phyloP scores from a whole-genome alignment of 768 basidiomycete genomes.

The Pleurotus djamor region DNA sequence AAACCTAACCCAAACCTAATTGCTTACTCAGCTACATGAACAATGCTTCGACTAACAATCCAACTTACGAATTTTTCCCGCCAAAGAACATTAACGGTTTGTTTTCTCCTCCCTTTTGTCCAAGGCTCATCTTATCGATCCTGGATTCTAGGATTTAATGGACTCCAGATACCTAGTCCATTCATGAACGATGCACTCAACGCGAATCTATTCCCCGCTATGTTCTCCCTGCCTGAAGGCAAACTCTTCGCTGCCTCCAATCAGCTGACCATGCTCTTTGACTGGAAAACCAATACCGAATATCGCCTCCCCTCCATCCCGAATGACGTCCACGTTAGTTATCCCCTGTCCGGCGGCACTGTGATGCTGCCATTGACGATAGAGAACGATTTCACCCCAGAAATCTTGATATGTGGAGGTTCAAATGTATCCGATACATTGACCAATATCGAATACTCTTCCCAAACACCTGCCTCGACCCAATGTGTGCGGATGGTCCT shows the following conservation, averaged over 20 bases:
- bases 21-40: background rate
- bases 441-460: slow-evolving; percentile 22
- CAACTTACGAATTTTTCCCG: background rate
- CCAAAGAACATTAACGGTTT: background rate
- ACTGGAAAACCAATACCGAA: slow-evolving; percentile 35
- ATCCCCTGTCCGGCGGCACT: slow-evolving; percentile 34
- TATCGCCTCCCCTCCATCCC: slow-evolving; percentile 37
- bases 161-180: slow-evolving; percentile 13
- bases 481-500: slow-evolving; percentile 42
- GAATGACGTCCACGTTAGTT: slow-evolving; percentile 39
- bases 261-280: slow-evolving; percentile 38
- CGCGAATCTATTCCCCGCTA: slow-evolving; percentile 18
- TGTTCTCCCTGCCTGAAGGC: slow-evolving; percentile 37
- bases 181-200: slow-evolving; percentile 12
- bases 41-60: slow-evolving; percentile 5
- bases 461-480: slow-evolving; percentile 36
- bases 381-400: slow-evolving; percentile 36
- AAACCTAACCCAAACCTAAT: slow-evolving; percentile 6
- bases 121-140: no score
- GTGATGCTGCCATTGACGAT: slow-evolving; percentile 34
- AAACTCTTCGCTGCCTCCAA: slow-evolving; percentile 38
- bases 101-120: no score
- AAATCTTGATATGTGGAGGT: slow-evolving; percentile 47
- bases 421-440: slow-evolving; percentile 27
- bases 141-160: slow-evolving; percentile 18